A percentile compares a stretch with the other conserved stretches of the same genome.
These are phyloP conservation scores for Plasmodium inui DNA, from an alignment of 169 alveolate species.

Conservation along the genomic window DNA sequence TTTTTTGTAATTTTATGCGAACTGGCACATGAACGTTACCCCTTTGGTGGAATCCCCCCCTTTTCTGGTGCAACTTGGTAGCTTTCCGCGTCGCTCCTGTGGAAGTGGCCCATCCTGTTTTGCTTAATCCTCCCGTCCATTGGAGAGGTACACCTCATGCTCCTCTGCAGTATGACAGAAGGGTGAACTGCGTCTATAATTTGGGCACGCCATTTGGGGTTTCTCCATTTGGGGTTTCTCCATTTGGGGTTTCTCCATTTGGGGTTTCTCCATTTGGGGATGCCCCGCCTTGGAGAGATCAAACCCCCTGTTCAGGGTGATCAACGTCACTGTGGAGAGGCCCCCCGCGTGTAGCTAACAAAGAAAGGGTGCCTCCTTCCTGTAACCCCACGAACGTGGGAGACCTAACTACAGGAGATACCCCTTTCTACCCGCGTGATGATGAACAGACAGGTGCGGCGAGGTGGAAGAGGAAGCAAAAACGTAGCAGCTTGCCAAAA, in stretches of 20 bases:
- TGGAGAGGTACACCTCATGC: background rate
- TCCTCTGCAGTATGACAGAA: background rate
- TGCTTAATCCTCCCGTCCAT: background rate
- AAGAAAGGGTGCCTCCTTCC: background rate
- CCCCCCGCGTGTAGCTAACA: background rate
- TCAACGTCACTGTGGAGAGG: background rate
- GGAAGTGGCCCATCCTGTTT: background rate
- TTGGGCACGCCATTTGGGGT: background rate
- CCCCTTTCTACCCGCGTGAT: background rate
- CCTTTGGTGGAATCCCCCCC: background rate
- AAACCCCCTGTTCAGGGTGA: background rate
- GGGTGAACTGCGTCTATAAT: background rate
- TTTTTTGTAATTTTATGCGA: background rate
- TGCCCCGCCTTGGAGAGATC: background rate
- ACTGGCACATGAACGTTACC: background rate
- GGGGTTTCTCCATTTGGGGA: background rate
- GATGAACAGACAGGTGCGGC: background rate
- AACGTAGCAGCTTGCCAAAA: background rate
- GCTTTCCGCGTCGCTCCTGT: background rate
- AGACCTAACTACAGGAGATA: background rate
- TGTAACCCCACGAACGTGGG: background rate
- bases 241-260: no score
- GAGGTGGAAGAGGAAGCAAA: background rate
- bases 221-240: no score
- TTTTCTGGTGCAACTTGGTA: background rate